A percentile compares a stretch with the other conserved stretches of the same genome.
These are phyloP conservation scores for Podaxis carcinomalis DNA, from an alignment of 768 basidiomycete species.

Conservation along the genomic window DNA sequence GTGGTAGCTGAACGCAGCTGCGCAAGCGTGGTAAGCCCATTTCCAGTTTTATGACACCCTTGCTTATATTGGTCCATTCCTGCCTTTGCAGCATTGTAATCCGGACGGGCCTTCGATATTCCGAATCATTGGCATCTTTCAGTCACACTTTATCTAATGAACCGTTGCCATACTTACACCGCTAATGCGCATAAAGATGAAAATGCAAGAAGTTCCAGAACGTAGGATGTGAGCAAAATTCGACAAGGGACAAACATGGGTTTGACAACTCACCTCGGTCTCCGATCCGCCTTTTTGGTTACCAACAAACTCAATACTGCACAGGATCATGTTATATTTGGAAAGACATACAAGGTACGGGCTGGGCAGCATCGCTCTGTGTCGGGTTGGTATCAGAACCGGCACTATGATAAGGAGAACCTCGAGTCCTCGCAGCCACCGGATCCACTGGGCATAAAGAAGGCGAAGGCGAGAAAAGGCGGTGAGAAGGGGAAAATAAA, in stretches of 20 bases:
- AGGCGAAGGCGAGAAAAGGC: not conserved
- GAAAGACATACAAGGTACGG: not conserved
- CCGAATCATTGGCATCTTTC: not conserved
- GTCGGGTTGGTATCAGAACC: not conserved
- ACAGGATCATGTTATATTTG: not conserved
- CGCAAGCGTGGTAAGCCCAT: not conserved
- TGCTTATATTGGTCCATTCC: conserved; percentile 2
- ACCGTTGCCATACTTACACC: not conserved
- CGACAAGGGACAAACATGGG: too few relatives aligned
- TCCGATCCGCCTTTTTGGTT: not conserved
- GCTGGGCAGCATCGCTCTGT: not conserved
- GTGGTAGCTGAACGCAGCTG: not conserved
- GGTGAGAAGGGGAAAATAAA: not conserved
- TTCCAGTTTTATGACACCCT: not conserved
- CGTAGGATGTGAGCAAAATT: not conserved
- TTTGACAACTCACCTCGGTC: not conserved
- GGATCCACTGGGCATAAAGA: not conserved
- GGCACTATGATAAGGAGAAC: not conserved
- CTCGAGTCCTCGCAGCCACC: not conserved
- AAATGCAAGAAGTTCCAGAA: not conserved
- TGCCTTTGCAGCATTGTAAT: conserved; percentile 1
- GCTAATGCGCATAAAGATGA: not conserved
- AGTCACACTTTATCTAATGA: not conserved
- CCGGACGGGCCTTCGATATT: not conserved
- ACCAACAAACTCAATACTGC: not conserved